Evolutionary conservation across 2,329 filamentous ascomycete species (phyloP), one percentile per base, ranked within the genome.

Genomic region (Sphaerulina vaccinii): DNA sequence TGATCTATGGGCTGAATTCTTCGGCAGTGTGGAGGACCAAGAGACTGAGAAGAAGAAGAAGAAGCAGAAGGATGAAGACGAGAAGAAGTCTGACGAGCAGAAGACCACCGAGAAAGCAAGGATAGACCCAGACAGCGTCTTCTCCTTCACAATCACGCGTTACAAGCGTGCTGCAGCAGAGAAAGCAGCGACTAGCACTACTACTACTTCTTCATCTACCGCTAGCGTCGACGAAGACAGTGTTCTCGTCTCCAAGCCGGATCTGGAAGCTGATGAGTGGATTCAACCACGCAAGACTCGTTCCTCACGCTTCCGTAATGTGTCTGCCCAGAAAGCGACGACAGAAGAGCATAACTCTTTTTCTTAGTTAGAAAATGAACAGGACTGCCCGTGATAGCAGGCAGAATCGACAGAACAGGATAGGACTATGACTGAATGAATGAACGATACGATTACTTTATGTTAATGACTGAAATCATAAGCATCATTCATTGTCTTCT

Each of bases 1-100:
- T 5, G 42, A 54, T 3, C 23, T 57, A 11, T 53, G 49, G 49
- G 33, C 22, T 21, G 45, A 49, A 7, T 24, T 59, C 2, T 57
- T 57, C 19, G 55, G 55, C 8, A 37, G 37, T 29, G 40, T 43
- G 13, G 43, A 54, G 5, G 21, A 51, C 2, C 13, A 27, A 19
- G 19, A 24, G 22, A 46, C 32, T n/a, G n/a, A n/a, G 24, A 42
- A 48, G 23, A n/a, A 36, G 6, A 43, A 22, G 21, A 38, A 18
- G 27, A 32, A 32, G 27, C 5, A 4, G n/a, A 27, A 29, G 13
- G 16, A 51, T 27, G n/a, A n/a, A n/a, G n/a, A n/a, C n/a, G 16
- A 44, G 11, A 18, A 18, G 3, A 11, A 44, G 21, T 19, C 15
- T 13, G 47, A 43, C 6, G 19, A 49, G 13, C 36, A 47, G 38